A percentile compares a stretch with the other conserved stretches of the same genome.
Evolutionary conservation across 495 filamentous ascomycete genomes (phyloP).

Genomic region (Penicillium samsonianum): DNA sequence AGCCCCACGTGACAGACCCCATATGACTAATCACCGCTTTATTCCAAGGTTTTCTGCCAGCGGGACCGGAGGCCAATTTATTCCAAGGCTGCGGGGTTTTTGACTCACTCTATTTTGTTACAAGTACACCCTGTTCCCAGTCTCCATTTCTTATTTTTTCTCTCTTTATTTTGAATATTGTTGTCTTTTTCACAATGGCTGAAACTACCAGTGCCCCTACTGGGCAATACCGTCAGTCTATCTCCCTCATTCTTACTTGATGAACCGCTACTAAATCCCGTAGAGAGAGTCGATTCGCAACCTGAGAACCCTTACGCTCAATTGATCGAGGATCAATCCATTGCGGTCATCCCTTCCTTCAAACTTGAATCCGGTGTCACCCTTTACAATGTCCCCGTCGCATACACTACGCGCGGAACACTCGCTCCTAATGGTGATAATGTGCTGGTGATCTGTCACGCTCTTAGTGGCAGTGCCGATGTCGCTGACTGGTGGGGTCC

Average conservation of each 20-base stretch:
- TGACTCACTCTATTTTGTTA: conserved; percentile 10
- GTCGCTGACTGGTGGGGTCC: conserved; percentile 99
- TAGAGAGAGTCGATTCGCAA: conserved; percentile 65
- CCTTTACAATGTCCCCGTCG: conserved; percentile 85
- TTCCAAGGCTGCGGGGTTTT: conserved; percentile 12
- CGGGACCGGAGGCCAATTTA: background rate
- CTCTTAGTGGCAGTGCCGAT: conserved; percentile 92
- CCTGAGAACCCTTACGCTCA: conserved; percentile 89
- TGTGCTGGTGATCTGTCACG: conserved; percentile 96
- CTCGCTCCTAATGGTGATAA: conserved; percentile 79
- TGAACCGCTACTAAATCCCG: conserved; percentile 60
- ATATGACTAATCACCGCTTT: conserved; percentile 1
- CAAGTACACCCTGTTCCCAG: conserved; percentile 12
- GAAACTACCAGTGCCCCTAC: conserved; percentile 24
- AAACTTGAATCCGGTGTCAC: conserved; percentile 91
- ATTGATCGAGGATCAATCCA: conserved; percentile 83
- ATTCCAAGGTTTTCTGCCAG: background rate
- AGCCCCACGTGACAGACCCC: background rate
- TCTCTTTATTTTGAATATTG: conserved; percentile 4
- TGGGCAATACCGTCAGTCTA: conserved; percentile 48
- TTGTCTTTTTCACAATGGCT: conserved; percentile 31
- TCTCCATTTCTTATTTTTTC: background rate
- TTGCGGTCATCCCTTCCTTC: conserved; percentile 83
- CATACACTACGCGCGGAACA: conserved; percentile 83
- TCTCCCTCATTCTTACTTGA: conserved; percentile 13